Base-by-base conservation (phyloP, 2,329 filamentous ascomycete genomes). In the Didymella pomorum region DNA sequence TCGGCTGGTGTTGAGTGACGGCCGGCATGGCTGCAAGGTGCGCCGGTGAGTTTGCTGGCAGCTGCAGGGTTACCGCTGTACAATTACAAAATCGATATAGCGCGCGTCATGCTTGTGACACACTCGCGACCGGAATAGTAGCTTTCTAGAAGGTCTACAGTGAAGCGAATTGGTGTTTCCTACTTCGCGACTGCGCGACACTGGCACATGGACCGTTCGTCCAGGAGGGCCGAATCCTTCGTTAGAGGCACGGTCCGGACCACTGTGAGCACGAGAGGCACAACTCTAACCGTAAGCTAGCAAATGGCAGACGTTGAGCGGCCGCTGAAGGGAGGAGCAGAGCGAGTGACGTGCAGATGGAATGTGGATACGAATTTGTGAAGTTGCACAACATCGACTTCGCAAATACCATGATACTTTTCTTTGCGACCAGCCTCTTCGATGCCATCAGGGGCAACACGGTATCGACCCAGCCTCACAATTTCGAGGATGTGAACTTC, bases 71-170 rank as follows among this genome's bases (percentile, higher is more conserved):
- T 60, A 52, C 47, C 46, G 56, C 52, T 55, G 56, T 60, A 33
- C 51, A 18, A 18, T 41, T 41, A 60, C 52, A 51, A 52, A 52
- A 43, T 31, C 42, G 52, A 55, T 53, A 49, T 62, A 61, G 58
- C 63, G 62, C 61, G 61, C 60, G 61, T 62, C 66, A 68, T 66
- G 63, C 62, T 60, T 64, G 64, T 63, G 63, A 51, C 50, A 54
- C 45, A 46, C 50, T 51, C 46, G 56, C 56, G 50, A 58, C 56
- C 31, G 41, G 28, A 53, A 58, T 46, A 21, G 23, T 42, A 28
- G 45, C 29, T 50, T 50, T 58, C 50, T 47, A 41, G 45, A 47
- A 50, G 16, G 20, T 37, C 45, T 58, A 46, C 46, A 46, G 33
- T 42, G 50, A 33, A 33, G 50, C 46, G 50, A 44, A 46, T 33